Conservation (phyloP, 306 rosid species). For the Trifolium repens region DNA sequence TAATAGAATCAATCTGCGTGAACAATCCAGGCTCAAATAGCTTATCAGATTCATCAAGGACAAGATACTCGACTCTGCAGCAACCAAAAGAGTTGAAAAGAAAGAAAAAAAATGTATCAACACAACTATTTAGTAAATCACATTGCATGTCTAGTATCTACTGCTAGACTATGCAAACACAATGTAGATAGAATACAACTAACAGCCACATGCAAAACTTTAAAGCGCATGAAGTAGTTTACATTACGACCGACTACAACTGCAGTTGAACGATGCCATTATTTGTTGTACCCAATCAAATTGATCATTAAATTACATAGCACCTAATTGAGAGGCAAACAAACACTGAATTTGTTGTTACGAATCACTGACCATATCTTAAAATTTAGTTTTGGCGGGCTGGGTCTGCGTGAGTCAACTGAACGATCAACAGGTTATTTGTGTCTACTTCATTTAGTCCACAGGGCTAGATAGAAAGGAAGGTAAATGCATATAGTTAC, state of each 20-base stretch:
- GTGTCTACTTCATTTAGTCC: not conserved
- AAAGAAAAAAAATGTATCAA: slow-evolving; percentile 42
- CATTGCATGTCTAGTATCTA: slow-evolving; percentile 12
- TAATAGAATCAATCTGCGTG: slow-evolving; percentile 80
- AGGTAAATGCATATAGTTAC: not conserved
- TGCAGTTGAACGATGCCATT: not conserved
- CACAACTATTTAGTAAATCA: slow-evolving; percentile 16
- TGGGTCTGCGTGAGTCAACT: not conserved
- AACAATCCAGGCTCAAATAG: slow-evolving; percentile 85
- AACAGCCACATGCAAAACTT: slow-evolving; percentile 21
- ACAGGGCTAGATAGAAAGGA: not conserved
- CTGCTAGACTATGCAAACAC: not conserved
- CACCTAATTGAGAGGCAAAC: slow-evolving; percentile 8
- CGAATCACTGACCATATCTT: not conserved
- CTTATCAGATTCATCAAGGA: slow-evolving; percentile 96
- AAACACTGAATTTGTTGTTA: not conserved
- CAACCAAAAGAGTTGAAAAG: slow-evolving; percentile 35
- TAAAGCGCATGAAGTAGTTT: not conserved
- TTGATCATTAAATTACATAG: slow-evolving; percentile 12
- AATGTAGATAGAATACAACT: slow-evolving; percentile 3
- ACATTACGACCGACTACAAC: not conserved
- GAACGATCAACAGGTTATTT: slow-evolving; percentile 24
- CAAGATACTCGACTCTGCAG: slow-evolving; percentile 89
- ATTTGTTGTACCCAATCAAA: slow-evolving; percentile 8
- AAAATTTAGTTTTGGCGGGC: not conserved